phyloP scores from a whole-genome alignment of 2,329 filamentous ascomycete genomes.

The Aspergillus fumigatiaffinis region DNA sequence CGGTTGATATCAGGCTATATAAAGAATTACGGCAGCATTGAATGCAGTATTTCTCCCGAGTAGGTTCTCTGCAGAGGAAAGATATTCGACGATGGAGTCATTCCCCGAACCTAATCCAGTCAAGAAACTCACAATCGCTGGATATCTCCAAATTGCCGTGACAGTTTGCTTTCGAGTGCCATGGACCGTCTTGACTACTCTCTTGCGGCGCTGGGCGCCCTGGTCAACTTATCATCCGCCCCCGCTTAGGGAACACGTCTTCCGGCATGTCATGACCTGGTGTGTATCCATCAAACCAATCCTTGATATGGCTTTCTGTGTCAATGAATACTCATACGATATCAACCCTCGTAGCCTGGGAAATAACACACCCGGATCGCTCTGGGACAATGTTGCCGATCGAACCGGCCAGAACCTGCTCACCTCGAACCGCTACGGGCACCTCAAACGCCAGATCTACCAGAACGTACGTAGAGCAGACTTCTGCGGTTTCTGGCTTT shows the following conservation, averaged over 20 bases:
- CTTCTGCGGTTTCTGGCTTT: constrained; percentile 13
- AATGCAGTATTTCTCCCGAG: not conserved
- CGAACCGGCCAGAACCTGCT: constrained; percentile 2
- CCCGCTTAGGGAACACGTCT: constrained; percentile 11
- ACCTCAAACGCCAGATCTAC: constrained; percentile 8
- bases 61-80: not conserved
- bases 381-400: constrained; percentile 5
- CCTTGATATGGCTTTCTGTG: not conserved
- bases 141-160: constrained; percentile 6
- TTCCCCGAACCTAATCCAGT: constrained; percentile 8
- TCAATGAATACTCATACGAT: not conserved
- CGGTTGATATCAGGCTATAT: not conserved
- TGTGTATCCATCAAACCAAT: constrained; percentile 1
- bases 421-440: constrained; percentile 9
- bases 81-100: not conserved
- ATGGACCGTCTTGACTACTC: constrained; percentile 12
- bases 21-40: not conserved
- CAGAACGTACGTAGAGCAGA: constrained; percentile 1
- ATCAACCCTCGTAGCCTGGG: constrained; percentile 6
- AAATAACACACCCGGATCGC: constrained; percentile 10
- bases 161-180: constrained; percentile 9
- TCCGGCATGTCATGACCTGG: constrained; percentile 17
- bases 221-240: constrained; percentile 11
- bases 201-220: constrained; percentile 10
- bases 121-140: not conserved